These are phyloP conservation scores for Saturnispora hagleri DNA, from an alignment of 805 yeast species.

Conservation along the genomic window DNA sequence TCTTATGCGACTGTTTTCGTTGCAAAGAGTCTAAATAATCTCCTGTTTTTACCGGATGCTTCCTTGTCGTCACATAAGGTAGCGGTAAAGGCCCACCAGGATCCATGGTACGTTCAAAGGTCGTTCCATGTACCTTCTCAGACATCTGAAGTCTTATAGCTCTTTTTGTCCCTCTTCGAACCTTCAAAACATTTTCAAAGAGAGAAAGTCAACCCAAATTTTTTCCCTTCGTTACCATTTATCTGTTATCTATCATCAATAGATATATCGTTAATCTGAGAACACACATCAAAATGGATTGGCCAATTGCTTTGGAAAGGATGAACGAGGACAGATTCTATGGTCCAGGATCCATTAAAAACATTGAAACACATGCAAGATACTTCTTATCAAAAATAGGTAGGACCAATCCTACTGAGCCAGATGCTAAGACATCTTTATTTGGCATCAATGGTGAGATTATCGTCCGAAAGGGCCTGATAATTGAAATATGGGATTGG, in stretches of 20 bases:
- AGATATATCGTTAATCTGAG: neutral
- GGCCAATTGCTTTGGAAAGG: neutral
- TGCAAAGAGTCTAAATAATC: neutral
- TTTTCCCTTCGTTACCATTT: neutral
- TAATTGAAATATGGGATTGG: conserved; percentile 36
- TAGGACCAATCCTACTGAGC: neutral
- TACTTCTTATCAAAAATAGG: neutral
- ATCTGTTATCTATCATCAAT: neutral
- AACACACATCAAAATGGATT: neutral
- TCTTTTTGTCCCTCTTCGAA: neutral
- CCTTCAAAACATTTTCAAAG: neutral
- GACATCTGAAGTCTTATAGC: neutral
- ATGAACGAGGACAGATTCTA: neutral
- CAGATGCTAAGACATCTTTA: neutral
- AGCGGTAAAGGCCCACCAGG: conserved; percentile 5
- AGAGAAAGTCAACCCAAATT: neutral
- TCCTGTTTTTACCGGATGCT: neutral
- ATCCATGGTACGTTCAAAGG: neutral
- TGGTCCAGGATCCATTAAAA: neutral
- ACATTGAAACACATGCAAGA: neutral
- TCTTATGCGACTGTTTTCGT: neutral
- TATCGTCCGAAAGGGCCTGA: conserved; percentile 20
- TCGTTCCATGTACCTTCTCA: conserved; percentile 3
- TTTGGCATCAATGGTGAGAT: conserved; percentile 28
- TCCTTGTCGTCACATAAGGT: neutral